phyloP scores from a whole-genome alignment of 305 asterid genomes.

The Ajuga reptans region DNA sequence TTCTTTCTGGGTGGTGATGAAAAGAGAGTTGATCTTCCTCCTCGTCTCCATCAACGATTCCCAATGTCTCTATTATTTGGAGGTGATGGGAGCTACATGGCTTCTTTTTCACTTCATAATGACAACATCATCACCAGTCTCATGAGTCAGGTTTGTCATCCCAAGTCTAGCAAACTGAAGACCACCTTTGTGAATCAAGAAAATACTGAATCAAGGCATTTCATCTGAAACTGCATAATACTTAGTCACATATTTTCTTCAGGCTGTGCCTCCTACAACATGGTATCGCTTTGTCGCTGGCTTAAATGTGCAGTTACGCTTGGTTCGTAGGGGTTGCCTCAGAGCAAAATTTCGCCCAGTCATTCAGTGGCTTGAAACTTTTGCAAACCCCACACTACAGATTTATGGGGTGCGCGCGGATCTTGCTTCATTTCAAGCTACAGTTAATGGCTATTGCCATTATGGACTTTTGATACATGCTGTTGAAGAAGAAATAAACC shows the following conservation, averaged over 20 bases:
- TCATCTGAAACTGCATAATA: not conserved
- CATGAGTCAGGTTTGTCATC: constrained; percentile 70
- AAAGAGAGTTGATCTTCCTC: constrained; percentile 70
- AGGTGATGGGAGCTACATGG: constrained; percentile 82
- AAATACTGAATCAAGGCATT: not conserved
- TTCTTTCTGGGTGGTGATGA: constrained; percentile 88
- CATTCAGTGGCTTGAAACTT: constrained; percentile 61
- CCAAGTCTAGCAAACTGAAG: not conserved
- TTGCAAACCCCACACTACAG: constrained; percentile 63
- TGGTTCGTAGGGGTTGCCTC: constrained; percentile 64
- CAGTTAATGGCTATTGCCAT: constrained; percentile 46
- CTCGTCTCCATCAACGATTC: constrained; percentile 53
- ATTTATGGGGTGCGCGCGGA: constrained; percentile 46
- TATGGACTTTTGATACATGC: constrained; percentile 56
- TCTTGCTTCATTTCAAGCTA: constrained; percentile 64
- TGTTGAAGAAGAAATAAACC: constrained; percentile 38
- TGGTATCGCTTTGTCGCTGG: constrained; percentile 91
- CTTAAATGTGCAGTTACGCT: constrained; percentile 68
- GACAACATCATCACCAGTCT: constrained; percentile 68
- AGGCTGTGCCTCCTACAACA: constrained; percentile 71
- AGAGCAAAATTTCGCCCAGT: constrained; percentile 48
- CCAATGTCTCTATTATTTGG: constrained; percentile 69
- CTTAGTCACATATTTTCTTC: constrained; percentile 24
- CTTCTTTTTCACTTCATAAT: constrained; percentile 68
- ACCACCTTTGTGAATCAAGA: constrained; percentile 1